Evolutionary conservation across 2,329 filamentous ascomycete species (phyloP), one percentile per base, ranked within the genome.

Genomic region (Whalleya microplaca): DNA sequence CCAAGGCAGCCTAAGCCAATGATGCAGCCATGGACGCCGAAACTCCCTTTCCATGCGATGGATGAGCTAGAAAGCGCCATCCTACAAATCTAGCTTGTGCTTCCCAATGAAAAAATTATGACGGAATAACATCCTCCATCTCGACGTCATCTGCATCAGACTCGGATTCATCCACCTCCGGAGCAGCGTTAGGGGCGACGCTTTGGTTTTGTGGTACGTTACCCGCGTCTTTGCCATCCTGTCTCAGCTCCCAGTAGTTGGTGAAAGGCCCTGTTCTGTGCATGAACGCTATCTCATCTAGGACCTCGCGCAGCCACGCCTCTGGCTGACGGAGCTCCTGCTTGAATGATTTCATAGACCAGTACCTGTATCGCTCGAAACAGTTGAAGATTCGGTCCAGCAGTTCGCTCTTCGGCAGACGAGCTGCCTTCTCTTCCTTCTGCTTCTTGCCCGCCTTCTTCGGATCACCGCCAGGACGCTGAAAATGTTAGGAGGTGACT

Each of bases 281-380:
- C 58, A 96, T 77, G 19, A 90, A 85, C 0, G 92, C 94, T 57
- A 98, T 85, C 69, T 92, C 87, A 61, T 93, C 89, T 64, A 99
- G 77, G 0, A 88, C 89, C 71, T 95, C 86, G 52, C 94, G 92
- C 59, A 99, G 84, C 73, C 93, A 98, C n/a, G 89, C 87, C 72
- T 98, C 95, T 1, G 95, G 95, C 75, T 99, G 95, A 57, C 88
- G 84, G 41, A 96, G 84, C 58, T 83, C 79, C 48, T 86, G 81
- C 62, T 92, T 91, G 65, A 99, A 84, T 4, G 89, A 85, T 70
- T 91, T 93, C 81, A 98, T 90, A n/a, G 90, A 87, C 93, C 94
- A 99, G 75, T 95, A 98, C 66, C 88, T 87, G 80, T 90, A 96
- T 68, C 89, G 80, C 54, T 88, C 85, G 85, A 97, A 99, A 71